phyloP scores from a whole-genome alignment of 208 protist species.

The Entamoeba invadens region DNA sequence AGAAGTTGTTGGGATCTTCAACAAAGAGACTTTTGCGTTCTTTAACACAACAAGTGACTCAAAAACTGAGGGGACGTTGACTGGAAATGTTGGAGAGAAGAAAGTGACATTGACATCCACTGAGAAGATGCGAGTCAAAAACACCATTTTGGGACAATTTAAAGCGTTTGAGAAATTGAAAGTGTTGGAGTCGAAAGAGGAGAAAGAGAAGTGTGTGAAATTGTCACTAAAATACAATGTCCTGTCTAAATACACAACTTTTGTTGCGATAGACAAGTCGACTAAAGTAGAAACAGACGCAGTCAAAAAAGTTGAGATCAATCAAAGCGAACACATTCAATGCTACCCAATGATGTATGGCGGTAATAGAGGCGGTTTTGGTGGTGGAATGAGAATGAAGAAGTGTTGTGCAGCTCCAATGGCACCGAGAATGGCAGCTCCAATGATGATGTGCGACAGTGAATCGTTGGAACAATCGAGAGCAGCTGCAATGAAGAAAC shows the following conservation, averaged over 20 bases:
- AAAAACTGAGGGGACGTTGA: not conserved
- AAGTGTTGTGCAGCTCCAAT: too few relatives aligned
- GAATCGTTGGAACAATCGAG: too few relatives aligned
- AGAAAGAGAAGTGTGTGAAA: not conserved
- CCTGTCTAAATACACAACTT: not conserved
- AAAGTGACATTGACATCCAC: not conserved
- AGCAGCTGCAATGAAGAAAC: too few relatives aligned
- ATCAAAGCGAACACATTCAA: too few relatives aligned
- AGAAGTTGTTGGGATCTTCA: not conserved
- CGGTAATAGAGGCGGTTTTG: not conserved
- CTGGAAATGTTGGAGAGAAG: not conserved
- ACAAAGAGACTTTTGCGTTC: not conserved
- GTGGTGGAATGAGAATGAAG: not conserved
- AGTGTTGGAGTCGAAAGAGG: not conserved
- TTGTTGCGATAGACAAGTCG: not conserved
- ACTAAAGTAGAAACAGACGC: not conserved
- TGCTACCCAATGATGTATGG: not conserved
- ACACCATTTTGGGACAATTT: not conserved
- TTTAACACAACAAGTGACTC: not conserved
- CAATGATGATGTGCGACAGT: too few relatives aligned
- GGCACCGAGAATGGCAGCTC: too few relatives aligned
- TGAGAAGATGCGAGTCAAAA: not conserved
- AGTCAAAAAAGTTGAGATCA: not conserved
- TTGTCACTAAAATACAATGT: not conserved
- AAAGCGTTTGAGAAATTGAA: not conserved